Base-by-base conservation (phyloP, 306 rosid genomes). In the Calophaca sinica region DNA sequence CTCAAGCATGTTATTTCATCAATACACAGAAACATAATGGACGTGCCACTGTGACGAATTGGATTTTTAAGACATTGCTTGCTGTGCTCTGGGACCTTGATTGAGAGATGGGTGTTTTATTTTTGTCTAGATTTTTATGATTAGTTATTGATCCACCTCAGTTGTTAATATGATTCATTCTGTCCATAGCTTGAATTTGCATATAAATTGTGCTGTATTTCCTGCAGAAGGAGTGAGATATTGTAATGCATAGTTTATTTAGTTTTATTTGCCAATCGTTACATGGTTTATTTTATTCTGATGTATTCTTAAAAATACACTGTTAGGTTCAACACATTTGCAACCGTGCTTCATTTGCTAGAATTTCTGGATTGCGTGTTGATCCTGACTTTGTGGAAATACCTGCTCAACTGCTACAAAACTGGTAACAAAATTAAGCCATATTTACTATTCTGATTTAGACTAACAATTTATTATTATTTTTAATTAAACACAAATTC, bases 361-460 rank as follows among this genome's bases (percentile, higher is more conserved):
- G 97, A 84, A 78, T 94, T 79, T 94, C 97, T 75, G 99, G 99
- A 78, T 81, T 92, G 77, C 88, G 91, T 57, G 89, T 88, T 81
- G 99, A 92, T 84, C 96, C 97, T 11, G 99, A 94, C 81, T 90
- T 94, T 71, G 96, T 94, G 14, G 99, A 92, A 81, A 89, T 94
- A 62, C 97, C 97, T 74, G 90, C 97, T 82, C 91, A 79, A 72
- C 83, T 94, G 68, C 85, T 94, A 63, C 93, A 92, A 78, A 92
- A 92, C 88, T 94, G 93, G 99, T 94, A 82, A 78, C 62, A 32
- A 52, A 33, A 31, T 65, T 35, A 31, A 46, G 6, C 28, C 67
- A 65, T 58, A 29, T 69, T 70, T 69, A 14, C n/a, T 67, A 33
- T 72, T 80, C 49, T 83, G 54, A 53, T 64, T 44, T 75, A 9